These are phyloP conservation scores for Hemileccinum impolitum DNA, from an alignment of 768 basidiomycete species.

Conservation along the genomic window DNA sequence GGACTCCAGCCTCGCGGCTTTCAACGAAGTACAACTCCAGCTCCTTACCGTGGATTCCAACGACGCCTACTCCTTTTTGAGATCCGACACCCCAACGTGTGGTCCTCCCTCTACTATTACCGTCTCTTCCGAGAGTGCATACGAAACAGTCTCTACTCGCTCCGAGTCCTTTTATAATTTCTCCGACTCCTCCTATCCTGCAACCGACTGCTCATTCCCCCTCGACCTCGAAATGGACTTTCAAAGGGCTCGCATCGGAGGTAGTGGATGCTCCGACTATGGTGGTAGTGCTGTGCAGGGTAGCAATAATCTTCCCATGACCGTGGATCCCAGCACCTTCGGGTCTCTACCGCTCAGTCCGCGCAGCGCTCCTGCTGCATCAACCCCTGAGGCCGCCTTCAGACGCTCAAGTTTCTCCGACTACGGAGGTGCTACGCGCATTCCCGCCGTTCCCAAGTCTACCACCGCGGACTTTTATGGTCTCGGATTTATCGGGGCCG, in stretches of 20 bases:
- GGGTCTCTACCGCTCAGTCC: constrained; percentile 56
- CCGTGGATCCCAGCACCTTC: constrained; percentile 57
- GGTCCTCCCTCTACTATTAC: constrained; percentile 79
- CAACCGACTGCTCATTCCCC: constrained; percentile 54
- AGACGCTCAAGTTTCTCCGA: constrained; percentile 63
- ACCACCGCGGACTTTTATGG: constrained; percentile 48
- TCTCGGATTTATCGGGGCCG: constrained; percentile 31
- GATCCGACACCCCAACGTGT: constrained; percentile 59
- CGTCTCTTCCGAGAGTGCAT: constrained; percentile 72
- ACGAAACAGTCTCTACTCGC: constrained; percentile 63
- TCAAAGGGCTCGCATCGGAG: constrained; percentile 51
- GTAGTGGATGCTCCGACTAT: constrained; percentile 51
- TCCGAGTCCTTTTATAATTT: constrained; percentile 72
- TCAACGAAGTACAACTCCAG: constrained; percentile 61
- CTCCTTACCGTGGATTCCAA: constrained; percentile 61
- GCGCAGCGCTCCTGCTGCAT: constrained; percentile 45
- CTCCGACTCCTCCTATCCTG: constrained; percentile 48
- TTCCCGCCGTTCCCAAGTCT: constrained; percentile 45
- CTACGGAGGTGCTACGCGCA: constrained; percentile 54
- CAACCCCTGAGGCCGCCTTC: constrained; percentile 23
- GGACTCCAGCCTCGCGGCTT: constrained; percentile 64
- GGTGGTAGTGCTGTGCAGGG: constrained; percentile 36
- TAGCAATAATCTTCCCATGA: constrained; percentile 37
- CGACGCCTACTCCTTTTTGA: constrained; percentile 61
- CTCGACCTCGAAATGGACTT: constrained; percentile 76